phyloP scores from a whole-genome alignment of 164 flowering plant genomes.

The Taxillus chinensis region DNA sequence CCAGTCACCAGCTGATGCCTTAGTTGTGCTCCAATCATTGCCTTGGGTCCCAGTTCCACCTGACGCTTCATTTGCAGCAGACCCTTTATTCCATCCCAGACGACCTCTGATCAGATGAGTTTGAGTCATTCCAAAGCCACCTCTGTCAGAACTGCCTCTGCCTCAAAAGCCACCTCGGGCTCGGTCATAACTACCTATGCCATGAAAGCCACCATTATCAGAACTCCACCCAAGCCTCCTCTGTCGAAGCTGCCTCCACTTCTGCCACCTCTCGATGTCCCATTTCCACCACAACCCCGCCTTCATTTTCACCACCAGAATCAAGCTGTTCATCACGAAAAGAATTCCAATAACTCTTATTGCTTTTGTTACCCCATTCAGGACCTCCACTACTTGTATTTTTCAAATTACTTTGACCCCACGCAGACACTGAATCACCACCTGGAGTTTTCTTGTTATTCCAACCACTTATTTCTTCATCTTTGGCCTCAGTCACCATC shows the following conservation, averaged over 20 bases:
- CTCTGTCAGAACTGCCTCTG: not conserved
- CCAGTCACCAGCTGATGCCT: too few species aligned
- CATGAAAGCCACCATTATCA: too few species aligned
- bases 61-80: not conserved
- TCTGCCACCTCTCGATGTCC: not conserved
- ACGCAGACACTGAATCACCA: not conserved
- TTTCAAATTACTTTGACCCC: not conserved
- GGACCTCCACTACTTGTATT: not conserved
- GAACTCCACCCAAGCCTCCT: too few species aligned
- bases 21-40: not conserved
- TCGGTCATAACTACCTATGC: too few species aligned
- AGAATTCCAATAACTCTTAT: not conserved
- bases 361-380: not conserved
- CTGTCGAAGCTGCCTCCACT: not conserved
- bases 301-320: not conserved
- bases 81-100: not conserved
- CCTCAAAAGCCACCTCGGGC: not conserved
- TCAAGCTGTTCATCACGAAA: too few species aligned
- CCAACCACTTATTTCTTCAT: conserved; percentile 1
- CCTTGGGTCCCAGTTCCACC: not conserved
- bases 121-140: not conserved
- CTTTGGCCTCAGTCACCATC: not conserved
- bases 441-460: not conserved
- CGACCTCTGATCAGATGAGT: not conserved
- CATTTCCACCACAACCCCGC: not conserved